Evolutionary conservation across 169 alveolate species (phyloP), one percentile per base, ranked within the genome.

Genomic region (Theileria annulata): DNA sequence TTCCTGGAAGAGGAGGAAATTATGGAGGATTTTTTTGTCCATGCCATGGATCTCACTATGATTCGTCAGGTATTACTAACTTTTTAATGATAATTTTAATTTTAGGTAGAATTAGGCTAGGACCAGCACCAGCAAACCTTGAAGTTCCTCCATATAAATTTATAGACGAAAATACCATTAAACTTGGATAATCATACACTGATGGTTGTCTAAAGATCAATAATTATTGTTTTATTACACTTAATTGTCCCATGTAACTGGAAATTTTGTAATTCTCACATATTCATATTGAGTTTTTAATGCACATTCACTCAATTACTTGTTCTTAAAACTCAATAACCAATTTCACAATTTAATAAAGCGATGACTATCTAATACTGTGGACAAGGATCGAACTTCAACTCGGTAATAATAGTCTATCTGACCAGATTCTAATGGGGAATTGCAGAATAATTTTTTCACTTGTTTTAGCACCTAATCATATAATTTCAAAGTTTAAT

Each of bases 1-100:
- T 93, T 37, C 96, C 96, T 3, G 75, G 85, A 47, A 84, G 79
- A 56, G 96, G 95, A 21, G 96, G 96, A 64, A 88, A 86, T 72
- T 93, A 87, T 63, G 87, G 88, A 25, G 96, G 96, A 13, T 93
- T 81, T 87, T 93, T 92, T 87, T 93, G 96, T 76, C 96, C 96
- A 31, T 93, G 96, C 84, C 96, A 93, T 64, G 96, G 96, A 37
- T 92, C 96, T 35, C 96, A 93, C 78, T 93, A 93, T 76, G 96
- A 93, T 51, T 79, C 83, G 21, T 92, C 96, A 21, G 96, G 94
- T 87, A 21, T 3, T 85, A 74, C 47, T 3, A n/a, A 13, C 13
- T 4, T 6, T 3, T 8, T 0, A 33, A 21, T 10, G 13, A 8
- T 8, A 54, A 21, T 10, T 13, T 12, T 2, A 17, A 0, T 3